Percentiles rank a stretch among this genome's conserved stretches.
phyloP scores from a whole-genome alignment of 208 protist genomes.

The Sergeia podlipaevii region DNA sequence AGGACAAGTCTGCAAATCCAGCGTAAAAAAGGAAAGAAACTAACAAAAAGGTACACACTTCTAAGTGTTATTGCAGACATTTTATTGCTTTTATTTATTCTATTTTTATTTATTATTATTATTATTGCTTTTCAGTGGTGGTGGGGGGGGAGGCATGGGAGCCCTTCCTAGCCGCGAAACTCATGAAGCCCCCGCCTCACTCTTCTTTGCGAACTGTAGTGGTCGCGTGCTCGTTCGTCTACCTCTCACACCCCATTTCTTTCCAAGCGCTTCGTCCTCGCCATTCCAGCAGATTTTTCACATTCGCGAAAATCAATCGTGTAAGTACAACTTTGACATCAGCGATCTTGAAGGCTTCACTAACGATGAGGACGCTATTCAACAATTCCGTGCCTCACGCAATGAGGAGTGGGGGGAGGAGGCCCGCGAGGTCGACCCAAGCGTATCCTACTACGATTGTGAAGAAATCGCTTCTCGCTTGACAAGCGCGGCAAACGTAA shows the following conservation, averaged over 20 bases:
- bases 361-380: conserved; percentile 10
- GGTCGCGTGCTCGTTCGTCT: conserved; percentile 32
- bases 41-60: no score
- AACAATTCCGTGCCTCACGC: conserved; percentile 19
- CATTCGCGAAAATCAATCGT: conserved; percentile 37
- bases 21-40: no score
- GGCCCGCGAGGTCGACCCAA: conserved; percentile 30
- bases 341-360: conserved; percentile 14
- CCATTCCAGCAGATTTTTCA: conserved; percentile 52
- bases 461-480: conserved; percentile 13
- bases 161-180: conserved; percentile 49
- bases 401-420: conserved; percentile 30
- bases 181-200: conserved; percentile 38
- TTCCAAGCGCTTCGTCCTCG: conserved; percentile 28
- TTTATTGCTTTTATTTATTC: not conserved
- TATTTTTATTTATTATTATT: conserved; percentile 2
- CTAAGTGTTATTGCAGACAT: not conserved
- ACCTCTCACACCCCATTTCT: conserved; percentile 56
- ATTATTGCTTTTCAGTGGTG: not conserved
- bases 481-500: no score
- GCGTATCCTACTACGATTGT: conserved; percentile 19
- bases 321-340: conserved; percentile 54
- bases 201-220: conserved; percentile 40
- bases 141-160: conserved; percentile 26
- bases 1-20: no score